phyloP scores from a whole-genome alignment of 306 rosid genomes.

The Notholithocarpus densiflorus region DNA sequence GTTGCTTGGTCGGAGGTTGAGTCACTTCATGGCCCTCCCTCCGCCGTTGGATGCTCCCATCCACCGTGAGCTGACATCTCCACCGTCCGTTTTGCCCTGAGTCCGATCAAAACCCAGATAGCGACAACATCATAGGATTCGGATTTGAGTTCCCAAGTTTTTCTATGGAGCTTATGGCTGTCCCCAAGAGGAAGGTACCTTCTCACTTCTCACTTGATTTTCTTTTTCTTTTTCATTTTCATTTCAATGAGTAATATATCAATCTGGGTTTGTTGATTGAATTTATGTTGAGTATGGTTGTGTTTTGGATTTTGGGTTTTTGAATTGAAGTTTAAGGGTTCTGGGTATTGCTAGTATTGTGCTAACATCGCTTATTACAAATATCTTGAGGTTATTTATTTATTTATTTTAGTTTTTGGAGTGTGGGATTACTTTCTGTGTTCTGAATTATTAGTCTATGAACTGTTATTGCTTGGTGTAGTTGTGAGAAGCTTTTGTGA shows the following conservation, averaged over 20 bases:
- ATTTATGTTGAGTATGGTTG: background rate
- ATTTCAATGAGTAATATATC: background rate
- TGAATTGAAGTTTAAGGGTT: background rate
- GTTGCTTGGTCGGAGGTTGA: slow-evolving; percentile 18
- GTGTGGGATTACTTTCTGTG: background rate
- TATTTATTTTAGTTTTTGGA: too few species aligned
- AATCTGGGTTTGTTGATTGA: background rate
- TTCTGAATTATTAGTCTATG: too few species aligned
- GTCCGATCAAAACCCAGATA: background rate
- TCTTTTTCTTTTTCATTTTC: too few species aligned
- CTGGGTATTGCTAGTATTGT: background rate
- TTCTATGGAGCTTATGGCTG: slow-evolving; percentile 59
- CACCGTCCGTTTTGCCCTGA: slow-evolving; percentile 29
- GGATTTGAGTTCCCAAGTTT: slow-evolving; percentile 34
- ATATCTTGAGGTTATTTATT: too few species aligned
- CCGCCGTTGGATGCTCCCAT: slow-evolving; percentile 22
- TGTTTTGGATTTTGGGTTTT: background rate
- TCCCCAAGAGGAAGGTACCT: slow-evolving; percentile 47
- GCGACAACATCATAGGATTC: background rate
- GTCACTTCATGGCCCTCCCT: slow-evolving; percentile 19
- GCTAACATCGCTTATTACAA: background rate
- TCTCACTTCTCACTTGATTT: background rate
- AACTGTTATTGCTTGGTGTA: background rate
- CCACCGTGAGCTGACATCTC: background rate
- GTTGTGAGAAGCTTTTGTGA: background rate